Percentiles rank a stretch among this genome's conserved stretches.
Conservation (phyloP, 208 protist species). For the Borovskyia barvae region DNA sequence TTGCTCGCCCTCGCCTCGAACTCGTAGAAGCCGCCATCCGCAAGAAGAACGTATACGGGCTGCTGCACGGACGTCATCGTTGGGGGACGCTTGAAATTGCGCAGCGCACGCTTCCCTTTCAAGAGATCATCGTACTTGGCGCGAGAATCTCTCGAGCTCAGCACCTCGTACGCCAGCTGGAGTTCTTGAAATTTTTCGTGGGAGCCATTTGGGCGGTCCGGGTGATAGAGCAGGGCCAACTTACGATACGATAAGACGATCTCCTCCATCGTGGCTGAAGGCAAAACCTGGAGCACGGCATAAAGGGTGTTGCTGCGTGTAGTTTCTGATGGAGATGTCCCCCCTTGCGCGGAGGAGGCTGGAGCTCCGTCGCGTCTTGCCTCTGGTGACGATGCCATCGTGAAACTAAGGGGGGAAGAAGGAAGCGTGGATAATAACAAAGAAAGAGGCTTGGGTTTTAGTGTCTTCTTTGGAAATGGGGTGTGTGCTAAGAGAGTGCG, state of each 20-base stretch:
- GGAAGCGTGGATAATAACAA: conserved; percentile 4
- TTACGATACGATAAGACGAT: conserved; percentile 83
- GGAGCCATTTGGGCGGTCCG: conserved; percentile 73
- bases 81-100: conserved; percentile 58
- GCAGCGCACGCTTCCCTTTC: conserved; percentile 16
- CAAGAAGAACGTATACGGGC: conserved; percentile 56
- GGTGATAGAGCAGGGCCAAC: conserved; percentile 80
- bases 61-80: conserved; percentile 31
- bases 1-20: conserved; percentile 71
- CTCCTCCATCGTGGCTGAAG: conserved; percentile 64
- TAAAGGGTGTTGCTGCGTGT: conserved; percentile 47
- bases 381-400: too few relatives aligned
- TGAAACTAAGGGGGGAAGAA: too few relatives aligned
- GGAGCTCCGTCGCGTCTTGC: too few relatives aligned
- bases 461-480: too few relatives aligned
- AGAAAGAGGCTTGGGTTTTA: conserved; percentile 1
- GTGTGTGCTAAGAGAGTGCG: too few relatives aligned
- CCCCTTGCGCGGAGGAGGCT: not conserved
- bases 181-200: conserved; percentile 82
- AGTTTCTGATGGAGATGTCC: not conserved
- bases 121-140: conserved; percentile 91
- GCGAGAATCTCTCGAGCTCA: conserved; percentile 90
- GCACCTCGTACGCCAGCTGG: conserved; percentile 95
- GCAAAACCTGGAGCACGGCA: conserved; percentile 62
- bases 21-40: conserved; percentile 64